phyloP scores from a whole-genome alignment of 176 grass and related monocot genomes.

The Lolium multiflorum region DNA sequence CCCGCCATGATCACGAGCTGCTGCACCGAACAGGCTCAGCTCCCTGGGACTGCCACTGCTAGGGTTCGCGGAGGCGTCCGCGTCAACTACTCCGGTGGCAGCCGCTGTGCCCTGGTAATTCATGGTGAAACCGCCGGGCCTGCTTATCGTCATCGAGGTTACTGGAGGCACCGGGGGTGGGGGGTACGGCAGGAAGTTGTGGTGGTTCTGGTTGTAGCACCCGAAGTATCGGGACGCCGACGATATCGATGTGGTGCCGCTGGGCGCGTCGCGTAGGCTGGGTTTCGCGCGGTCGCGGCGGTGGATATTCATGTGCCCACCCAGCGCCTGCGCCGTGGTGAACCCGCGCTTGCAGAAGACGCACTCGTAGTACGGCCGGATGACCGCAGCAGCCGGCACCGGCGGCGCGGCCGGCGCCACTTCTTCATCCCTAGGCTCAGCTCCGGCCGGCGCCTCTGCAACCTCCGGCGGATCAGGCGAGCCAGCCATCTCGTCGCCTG shows the following conservation, averaged over 20 bases:
- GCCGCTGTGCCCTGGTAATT: neutral
- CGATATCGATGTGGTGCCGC: neutral
- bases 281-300: constrained; percentile 52
- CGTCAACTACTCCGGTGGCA: neutral
- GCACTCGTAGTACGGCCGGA: constrained; percentile 64
- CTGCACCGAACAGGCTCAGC: constrained; percentile 47
- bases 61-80: constrained; percentile 25
- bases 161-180: neutral
- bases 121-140: constrained; percentile 39
- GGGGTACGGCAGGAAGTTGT: neutral
- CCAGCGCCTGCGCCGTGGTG: constrained; percentile 73
- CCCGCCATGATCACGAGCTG: constrained; percentile 2
- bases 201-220: constrained; percentile 33
- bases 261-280: neutral
- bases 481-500: constrained; percentile 36
- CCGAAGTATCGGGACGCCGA: constrained; percentile 24
- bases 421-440: neutral
- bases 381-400: neutral
- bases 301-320: constrained; percentile 84
- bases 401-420: neutral
- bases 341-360: constrained; percentile 77
- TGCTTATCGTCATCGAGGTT: neutral
- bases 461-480: neutral
- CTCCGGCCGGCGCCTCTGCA: neutral
- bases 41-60: constrained; percentile 40